phyloP scores from a whole-genome alignment of 192 early-diverging fungal genomes.

The Spinellus fusiger region DNA sequence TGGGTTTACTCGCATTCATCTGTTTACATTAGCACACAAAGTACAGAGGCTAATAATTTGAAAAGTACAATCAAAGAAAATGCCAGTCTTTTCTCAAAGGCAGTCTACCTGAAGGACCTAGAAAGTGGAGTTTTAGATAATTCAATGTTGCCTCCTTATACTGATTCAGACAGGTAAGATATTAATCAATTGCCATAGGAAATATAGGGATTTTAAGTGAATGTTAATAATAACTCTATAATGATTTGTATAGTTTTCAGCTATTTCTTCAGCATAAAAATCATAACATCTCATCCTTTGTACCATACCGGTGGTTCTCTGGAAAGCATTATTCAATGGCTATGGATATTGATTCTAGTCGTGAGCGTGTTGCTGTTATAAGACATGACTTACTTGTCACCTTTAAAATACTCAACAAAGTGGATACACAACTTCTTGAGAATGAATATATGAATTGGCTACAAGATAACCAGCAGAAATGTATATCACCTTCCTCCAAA shows the following conservation, averaged over 20 bases:
- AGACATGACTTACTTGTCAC: conserved; percentile 41
- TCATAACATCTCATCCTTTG: background rate
- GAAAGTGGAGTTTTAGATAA: conserved; percentile 36
- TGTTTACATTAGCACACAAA: too few species aligned
- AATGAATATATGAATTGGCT: conserved; percentile 50
- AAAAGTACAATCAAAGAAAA: background rate
- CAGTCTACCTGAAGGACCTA: conserved; percentile 44
- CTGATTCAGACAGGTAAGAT: conserved; percentile 10
- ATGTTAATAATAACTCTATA: background rate
- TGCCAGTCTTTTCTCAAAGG: conserved; percentile 23
- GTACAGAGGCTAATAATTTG: background rate
- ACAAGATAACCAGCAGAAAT: conserved; percentile 30
- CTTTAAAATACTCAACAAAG: conserved; percentile 40
- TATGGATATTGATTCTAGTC: conserved; percentile 33
- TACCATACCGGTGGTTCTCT: conserved; percentile 27
- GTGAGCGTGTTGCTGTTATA: conserved; percentile 41
- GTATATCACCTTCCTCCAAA: background rate
- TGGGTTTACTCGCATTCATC: background rate
- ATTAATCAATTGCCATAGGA: background rate
- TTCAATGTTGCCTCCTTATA: conserved; percentile 4
- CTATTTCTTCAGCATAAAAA: conserved; percentile 27
- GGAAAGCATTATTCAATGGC: conserved; percentile 37
- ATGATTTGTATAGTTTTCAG: conserved; percentile 18
- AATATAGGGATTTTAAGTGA: background rate
- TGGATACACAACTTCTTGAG: conserved; percentile 39